phyloP scores from a whole-genome alignment of 306 rosid genomes.

The Lupinus albus region DNA sequence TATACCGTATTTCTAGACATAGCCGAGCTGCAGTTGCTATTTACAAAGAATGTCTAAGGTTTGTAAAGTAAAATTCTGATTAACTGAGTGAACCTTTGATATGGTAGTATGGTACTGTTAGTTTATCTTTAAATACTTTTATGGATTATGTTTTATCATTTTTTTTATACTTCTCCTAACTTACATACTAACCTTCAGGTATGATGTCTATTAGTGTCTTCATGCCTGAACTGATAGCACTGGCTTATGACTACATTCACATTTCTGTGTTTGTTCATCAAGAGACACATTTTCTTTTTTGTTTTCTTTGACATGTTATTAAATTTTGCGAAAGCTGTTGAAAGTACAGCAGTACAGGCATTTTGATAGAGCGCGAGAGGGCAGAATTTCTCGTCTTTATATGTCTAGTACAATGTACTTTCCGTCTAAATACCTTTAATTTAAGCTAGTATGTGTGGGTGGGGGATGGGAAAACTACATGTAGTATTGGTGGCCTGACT shows the following conservation, averaged over 20 bases:
- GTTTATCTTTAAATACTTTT: constrained; percentile 1
- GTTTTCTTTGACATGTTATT: constrained; percentile 18
- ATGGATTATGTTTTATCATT: constrained; percentile 5
- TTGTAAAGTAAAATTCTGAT: constrained; percentile 37
- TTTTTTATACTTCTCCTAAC: neutral
- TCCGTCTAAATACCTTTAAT: too few relatives aligned
- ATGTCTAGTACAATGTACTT: too few relatives aligned
- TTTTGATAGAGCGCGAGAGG: constrained; percentile 27
- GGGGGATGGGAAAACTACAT: too few relatives aligned
- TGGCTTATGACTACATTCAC: constrained; percentile 1
- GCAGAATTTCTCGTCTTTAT: constrained; percentile 6
- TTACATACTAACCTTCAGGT: constrained; percentile 28
- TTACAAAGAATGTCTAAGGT: constrained; percentile 98
- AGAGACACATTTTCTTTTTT: neutral
- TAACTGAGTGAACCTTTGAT: constrained; percentile 33
- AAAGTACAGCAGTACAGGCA: constrained; percentile 3
- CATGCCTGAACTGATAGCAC: constrained; percentile 21
- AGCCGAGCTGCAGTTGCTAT: constrained; percentile 82
- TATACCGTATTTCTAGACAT: constrained; percentile 80
- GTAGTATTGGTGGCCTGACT: too few relatives aligned
- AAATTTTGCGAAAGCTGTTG: constrained; percentile 29
- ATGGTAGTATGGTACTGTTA: constrained; percentile 24
- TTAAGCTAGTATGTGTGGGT: too few relatives aligned
- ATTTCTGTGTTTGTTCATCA: constrained; percentile 25
- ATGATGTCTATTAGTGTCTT: constrained; percentile 9